Evolutionary conservation across 176 grass and related monocot species (phyloP), one percentile per base, ranked within the genome.

Genomic region (Typha latifolia): DNA sequence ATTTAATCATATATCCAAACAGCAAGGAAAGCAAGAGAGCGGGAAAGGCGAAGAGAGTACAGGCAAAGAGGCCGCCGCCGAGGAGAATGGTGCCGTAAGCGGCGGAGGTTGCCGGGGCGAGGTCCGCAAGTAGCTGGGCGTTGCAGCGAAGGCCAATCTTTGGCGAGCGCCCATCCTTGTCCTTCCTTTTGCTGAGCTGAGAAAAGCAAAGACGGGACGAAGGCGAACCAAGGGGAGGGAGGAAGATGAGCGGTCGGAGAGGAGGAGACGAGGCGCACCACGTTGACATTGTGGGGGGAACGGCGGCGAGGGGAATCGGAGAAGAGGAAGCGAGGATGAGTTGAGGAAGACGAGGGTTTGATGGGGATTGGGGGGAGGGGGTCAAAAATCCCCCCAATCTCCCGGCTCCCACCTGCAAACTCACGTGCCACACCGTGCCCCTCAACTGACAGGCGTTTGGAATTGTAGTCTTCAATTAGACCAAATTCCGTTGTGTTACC

Each of bases 21-120:
- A 50, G 14, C 19, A 49, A 72, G 69, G 61, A 68, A 69, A 34
- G 20, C 7, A 57, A 57, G 4, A 19, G 2, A 10, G 16, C 14
- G 13, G 14, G n/a, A 6, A 10, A 21, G 52, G 16, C 0, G 19
- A 10, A 21, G 52, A 57, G 52, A 57, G 52, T 74, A 94, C 90
- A 94, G 12, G 90, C 90, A 49, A 93, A 93, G 13, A 65, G 66
- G 43, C 90, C 82, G 62, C 90, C 85, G 57, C 85, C 85, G 49
- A 94, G 80, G 82, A 94, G 90, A 50, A 94, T 73, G 1, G 75
- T 79, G 14, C 90, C 90, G 68, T 86, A 94, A 47, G 66, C 59
- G 23, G 79, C 79, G 2, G 85, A 85, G 47, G 82, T 61, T 1
- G 80, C 69, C 22, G 85, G 90, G 20, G 77, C 77, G 52, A 89